Evolutionary conservation across 2,329 filamentous ascomycete genomes (phyloP), one percentile per base, ranked within the genome.

Genomic region (Xylariaceae sp.): DNA sequence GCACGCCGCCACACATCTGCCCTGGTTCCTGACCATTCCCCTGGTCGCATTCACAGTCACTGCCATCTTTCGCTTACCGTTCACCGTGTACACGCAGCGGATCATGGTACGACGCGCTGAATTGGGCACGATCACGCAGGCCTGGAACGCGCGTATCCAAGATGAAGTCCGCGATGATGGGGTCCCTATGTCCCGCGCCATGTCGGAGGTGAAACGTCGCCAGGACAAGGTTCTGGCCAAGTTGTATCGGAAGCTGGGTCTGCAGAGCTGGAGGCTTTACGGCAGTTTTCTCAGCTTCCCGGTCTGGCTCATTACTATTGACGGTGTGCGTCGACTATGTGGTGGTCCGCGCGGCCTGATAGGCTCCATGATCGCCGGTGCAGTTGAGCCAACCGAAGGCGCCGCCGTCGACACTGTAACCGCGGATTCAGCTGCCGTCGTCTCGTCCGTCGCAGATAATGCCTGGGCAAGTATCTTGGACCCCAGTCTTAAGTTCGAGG

Each of bases 1-100:
- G 8, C 82, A 85, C 66, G 58, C 61, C 23, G 47, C 67, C 52
- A 73, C 74, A 23, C 75, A 77, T 44, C 67, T 79, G 1, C 81
- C 82, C 1, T 85, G 82, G 82, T 83, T 75, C 64, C 63, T 83
- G 37, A 75, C 77, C 34, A 81, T 85, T 51, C 81, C 82, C 3
- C 72, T 81, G n/a, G 71, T 81, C 11, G 80, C 80, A 5, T 61
- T 83, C 1, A 68, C 72, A 51, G 70, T 83, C 66, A 79, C 75
- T 68, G 65, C 77, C 45, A 58, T 75, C 52, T 66, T 79, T 60
- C 75, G 82, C 11, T 68, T 82, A 3, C 82, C 82, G 4, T 71
- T 80, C 5, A 74, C 73, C 41, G 63, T 76, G 58, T 78, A 82
- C 67, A 59, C 68, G 3, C 72, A 70, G 9, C 62, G 49, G 3